Conservation (phyloP, 257 asterid genomes). For the Capsicum baccatum region DNA sequence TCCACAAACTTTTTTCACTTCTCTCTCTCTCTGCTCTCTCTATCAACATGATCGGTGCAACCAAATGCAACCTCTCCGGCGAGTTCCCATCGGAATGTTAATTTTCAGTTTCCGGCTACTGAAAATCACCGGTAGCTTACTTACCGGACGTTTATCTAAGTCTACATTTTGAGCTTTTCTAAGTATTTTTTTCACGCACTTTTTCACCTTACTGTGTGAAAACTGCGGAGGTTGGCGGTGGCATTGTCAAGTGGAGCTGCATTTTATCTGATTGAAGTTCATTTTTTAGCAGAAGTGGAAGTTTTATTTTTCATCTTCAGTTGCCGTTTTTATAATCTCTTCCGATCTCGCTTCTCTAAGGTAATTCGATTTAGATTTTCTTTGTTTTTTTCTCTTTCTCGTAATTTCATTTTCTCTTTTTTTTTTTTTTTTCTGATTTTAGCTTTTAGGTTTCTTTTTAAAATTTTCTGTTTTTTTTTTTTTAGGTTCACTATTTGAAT, state of each 20-base stretch:
- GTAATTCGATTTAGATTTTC: conserved; percentile 13
- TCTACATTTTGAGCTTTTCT: neutral
- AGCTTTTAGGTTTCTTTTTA: neutral
- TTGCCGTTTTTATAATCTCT: conserved; percentile 17
- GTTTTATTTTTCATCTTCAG: neutral
- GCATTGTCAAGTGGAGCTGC: conserved; percentile 28
- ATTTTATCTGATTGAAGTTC: conserved; percentile 8
- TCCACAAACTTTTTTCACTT: conserved; percentile 27
- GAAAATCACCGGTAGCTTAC: neutral
- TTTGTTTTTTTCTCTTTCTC: conserved; percentile 18
- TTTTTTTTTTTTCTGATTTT: neutral
- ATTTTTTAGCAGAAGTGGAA: neutral
- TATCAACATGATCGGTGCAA: conserved; percentile 25
- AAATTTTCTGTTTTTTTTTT: neutral
- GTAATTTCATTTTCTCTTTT: neutral
- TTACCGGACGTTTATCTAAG: neutral
- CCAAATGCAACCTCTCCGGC: conserved; percentile 15
- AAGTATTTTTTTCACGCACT: neutral
- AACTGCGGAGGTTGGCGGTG: neutral
- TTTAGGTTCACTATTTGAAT: neutral
- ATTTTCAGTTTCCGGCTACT: neutral
- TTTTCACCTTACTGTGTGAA: conserved; percentile 6
- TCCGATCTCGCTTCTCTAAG: conserved; percentile 27
- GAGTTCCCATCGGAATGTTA: neutral
- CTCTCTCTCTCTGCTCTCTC: conserved; percentile 10